A percentile compares a stretch with the other conserved stretches of the same genome.
Evolutionary conservation across 371 early-diverging fungal genomes (phyloP).

Genomic region (Actinomortierella wolfii): DNA sequence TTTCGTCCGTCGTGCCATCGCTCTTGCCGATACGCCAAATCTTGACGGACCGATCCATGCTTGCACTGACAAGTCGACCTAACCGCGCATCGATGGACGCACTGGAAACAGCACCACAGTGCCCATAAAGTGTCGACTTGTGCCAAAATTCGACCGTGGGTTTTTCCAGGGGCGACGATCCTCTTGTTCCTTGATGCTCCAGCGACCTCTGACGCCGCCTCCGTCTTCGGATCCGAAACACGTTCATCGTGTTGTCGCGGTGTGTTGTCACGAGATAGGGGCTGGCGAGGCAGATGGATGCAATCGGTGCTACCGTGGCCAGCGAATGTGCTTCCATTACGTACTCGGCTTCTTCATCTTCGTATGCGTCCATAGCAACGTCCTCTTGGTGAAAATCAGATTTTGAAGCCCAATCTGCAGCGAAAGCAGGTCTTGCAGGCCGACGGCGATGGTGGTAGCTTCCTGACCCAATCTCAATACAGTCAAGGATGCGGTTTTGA

Average conservation of each 20-base stretch:
- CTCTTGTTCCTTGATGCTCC: background rate
- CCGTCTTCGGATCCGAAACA: slow-evolving; percentile 25
- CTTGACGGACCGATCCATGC: slow-evolving; percentile 46
- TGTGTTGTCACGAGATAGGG: slow-evolving; percentile 40
- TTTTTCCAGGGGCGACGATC: background rate
- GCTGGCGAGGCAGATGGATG: slow-evolving; percentile 27
- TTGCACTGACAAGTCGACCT: slow-evolving; percentile 35
- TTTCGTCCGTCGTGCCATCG: background rate
- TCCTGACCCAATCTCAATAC: too few relatives aligned
- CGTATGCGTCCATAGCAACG: background rate
- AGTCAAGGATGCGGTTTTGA: background rate
- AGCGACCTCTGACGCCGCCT: background rate
- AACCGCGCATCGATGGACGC: slow-evolving; percentile 33
- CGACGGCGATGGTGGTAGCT: too few relatives aligned
- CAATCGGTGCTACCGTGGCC: slow-evolving; percentile 11
- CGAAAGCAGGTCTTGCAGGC: too few relatives aligned
- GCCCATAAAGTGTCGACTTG: slow-evolving; percentile 41
- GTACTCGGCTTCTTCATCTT: background rate
- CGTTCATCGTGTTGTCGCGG: slow-evolving; percentile 41
- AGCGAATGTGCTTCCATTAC: background rate
- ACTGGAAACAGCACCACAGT: slow-evolving; percentile 42
- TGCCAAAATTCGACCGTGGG: slow-evolving; percentile 17
- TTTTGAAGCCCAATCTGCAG: too few relatives aligned
- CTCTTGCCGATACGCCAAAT: slow-evolving; percentile 15
- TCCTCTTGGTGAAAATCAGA: background rate